Conservation (phyloP, 2,329 filamentous ascomycete genomes). For the Pseudocercospora fijiensis region DNA sequence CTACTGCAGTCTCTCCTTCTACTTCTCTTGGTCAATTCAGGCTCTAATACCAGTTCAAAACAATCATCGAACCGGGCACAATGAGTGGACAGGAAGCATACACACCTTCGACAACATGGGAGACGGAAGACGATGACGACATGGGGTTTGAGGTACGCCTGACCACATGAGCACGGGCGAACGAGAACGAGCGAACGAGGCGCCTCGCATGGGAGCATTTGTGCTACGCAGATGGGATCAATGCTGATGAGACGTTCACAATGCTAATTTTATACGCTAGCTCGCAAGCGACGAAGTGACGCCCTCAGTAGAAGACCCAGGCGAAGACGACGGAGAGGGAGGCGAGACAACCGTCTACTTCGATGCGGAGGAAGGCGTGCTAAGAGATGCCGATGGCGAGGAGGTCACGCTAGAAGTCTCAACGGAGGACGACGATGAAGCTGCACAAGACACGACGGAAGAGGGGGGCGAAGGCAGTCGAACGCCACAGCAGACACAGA, state of each 20-base stretch:
- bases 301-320: conserved; percentile 39
- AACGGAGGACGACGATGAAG: conserved; percentile 27
- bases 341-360: conserved; percentile 42
- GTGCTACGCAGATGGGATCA: background rate
- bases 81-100: conserved; percentile 7
- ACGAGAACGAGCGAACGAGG: background rate
- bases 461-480: conserved; percentile 28
- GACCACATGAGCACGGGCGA: background rate
- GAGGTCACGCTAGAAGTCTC: conserved; percentile 31
- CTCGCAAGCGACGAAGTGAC: conserved; percentile 41
- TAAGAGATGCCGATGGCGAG: conserved; percentile 30
- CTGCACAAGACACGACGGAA: conserved; percentile 33
- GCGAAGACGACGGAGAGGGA: conserved; percentile 44
- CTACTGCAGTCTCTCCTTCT: background rate
- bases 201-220: background rate
- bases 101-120: conserved; percentile 17
- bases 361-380: conserved; percentile 42
- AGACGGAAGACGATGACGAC: conserved; percentile 47
- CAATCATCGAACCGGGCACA: background rate
- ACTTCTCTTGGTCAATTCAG: background rate
- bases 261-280: conserved; percentile 17
- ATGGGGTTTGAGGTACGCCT: conserved; percentile 49
- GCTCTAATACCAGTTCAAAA: background rate
- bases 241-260: background rate
- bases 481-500: conserved; percentile 29